Base-by-base conservation (phyloP, 805 yeast genomes). In the Wickerhamomyces silvicola region DNA sequence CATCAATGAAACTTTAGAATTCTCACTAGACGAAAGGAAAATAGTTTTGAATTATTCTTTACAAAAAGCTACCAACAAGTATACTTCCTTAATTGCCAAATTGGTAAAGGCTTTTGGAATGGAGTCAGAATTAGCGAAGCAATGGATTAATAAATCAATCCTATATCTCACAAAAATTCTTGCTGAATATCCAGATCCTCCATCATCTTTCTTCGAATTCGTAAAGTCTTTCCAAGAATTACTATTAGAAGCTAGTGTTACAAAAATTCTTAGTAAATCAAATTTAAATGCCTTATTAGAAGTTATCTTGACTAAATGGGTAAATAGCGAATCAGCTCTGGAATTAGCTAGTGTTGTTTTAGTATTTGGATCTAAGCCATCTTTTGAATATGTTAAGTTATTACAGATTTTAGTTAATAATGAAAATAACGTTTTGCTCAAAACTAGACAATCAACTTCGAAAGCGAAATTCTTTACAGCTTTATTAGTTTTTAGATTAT, bases 381-480 rank as follows among this genome's bases (percentile, higher is more conserved):
- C 44, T 13, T 56, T 69, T 28, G 68, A 72, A 18, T 63, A 55
- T 42, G 66, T 62, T 13, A 79, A 69, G 43, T 60, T 76, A 28
- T 54, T 86, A 9, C 94, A 84, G 46, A 65, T 82, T 8, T 60
- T 81, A 22, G 42, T 81, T 14, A 77, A 72, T 48, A 78, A 75
- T 46, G 70, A 65, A 2, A 36, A 48, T 2, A 69, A 61, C 31
- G 42, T 49, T 0, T 57, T 75, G 25, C 39, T 36, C 11, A 52
- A 21, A 36, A 45, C 4, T 58, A 64, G 5, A 0, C 41, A 35
- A 1, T 35, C 41, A 1, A 47, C 54, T n/a, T 20, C 41, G 6
- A 48, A 44, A 14, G 15, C 46, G 0, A 62, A 70, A 24, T 70
- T 60, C 36, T 56, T 66, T 28, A 62, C 77, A 0, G 57, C 78